Evolutionary conservation across 495 filamentous ascomycete species (phyloP), one percentile per base, ranked within the genome.

Genomic region (Talaromyces trachyspermus): DNA sequence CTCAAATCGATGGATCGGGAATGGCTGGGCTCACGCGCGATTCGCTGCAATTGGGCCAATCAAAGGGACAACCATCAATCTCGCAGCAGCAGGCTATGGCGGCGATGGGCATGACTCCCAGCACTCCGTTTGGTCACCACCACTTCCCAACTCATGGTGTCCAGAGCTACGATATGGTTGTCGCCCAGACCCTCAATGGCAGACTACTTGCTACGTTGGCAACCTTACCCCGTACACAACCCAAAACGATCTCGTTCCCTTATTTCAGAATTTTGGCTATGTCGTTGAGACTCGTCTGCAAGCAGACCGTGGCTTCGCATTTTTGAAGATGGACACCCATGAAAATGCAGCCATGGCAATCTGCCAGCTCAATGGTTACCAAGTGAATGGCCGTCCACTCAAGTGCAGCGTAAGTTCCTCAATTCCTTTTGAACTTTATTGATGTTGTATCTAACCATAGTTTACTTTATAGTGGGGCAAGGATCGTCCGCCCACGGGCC

Each of bases 21-120:
- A 76, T 99, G 92, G 92, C 84, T 99, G 43, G 92, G 92, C 40
- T 97, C 94, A 51, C 89, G 92, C 43, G 92, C 94, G 3, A 99
- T 99, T 62, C 88, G 92, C 50, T 96, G 91, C 78, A 99, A 99
- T 73, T 99, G 92, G 92, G 92, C 92, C 43, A 99, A 99, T 69
- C 92, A 99, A 64, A 99, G 76, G 92, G 92, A 29, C 92, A 99
- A 59, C 92, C 92, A 37, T 97, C 94, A 1, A 95, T 96, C 58
- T 88, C 90, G 36, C 92, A 99, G 70, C 92, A 97, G 66, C 86
- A 92, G 63, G 88, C 89, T 23, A 91, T 99, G 87, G 85, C 86
- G 43, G 85, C 88, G 33, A 95, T 97, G 88, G 92, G 94, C 60
- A 92, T 99, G 89, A 95, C 92, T 11, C 94, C 94, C 17, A 95